These are phyloP conservation scores for Hypoxylon sp. DNA, from an alignment of 2,329 filamentous ascomycete genomes.

Conservation along the genomic window DNA sequence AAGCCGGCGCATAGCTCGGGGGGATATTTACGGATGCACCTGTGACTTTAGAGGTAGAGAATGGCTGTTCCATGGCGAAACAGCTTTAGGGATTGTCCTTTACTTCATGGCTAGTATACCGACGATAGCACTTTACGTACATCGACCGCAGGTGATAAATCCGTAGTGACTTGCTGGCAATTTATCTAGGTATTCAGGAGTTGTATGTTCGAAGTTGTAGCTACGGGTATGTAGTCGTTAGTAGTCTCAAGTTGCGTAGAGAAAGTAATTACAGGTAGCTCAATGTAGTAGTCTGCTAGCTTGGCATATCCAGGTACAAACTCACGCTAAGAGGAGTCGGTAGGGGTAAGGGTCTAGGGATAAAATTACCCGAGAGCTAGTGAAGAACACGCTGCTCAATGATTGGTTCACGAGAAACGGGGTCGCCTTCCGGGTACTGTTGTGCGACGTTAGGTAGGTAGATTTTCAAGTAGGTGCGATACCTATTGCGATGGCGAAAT, in stretches of 20 bases:
- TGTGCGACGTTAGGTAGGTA: no score
- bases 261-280: no score
- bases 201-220: constrained; percentile 12
- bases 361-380: constrained; percentile 22
- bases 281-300: no score
- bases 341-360: constrained; percentile 15
- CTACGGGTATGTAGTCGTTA: not conserved
- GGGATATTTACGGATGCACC: constrained; percentile 62
- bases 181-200: not conserved
- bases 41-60: constrained; percentile 82
- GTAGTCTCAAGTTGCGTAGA: no score
- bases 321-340: not conserved
- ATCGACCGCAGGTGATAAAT: not conserved
- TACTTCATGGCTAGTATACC: constrained; percentile 53
- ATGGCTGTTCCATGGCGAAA: constrained; percentile 74
- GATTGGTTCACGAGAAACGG: constrained; percentile 27
- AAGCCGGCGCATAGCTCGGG: constrained; percentile 18
- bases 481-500: constrained; percentile 19
- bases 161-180: not conserved
- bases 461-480: not conserved
- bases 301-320: not conserved
- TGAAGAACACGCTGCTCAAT: constrained; percentile 16
- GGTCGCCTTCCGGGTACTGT: not conserved
- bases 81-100: constrained; percentile 51
- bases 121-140: not conserved